Conservation (phyloP, 2,329 filamentous ascomycete genomes). For the Lecanicillium sp. region DNA sequence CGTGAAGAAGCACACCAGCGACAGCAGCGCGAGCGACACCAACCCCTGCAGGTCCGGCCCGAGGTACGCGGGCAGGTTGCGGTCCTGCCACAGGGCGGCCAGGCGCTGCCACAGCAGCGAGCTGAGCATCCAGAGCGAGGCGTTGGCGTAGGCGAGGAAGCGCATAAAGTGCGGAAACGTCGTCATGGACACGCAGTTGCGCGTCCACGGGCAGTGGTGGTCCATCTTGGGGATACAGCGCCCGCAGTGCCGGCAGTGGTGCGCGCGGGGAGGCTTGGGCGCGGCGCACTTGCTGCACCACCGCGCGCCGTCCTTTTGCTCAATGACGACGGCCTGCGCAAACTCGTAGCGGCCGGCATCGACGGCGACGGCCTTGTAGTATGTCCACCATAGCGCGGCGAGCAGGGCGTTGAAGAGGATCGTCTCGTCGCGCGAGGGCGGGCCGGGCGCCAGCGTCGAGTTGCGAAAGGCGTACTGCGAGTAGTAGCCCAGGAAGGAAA, state of each 20-base stretch:
- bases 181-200: constrained; percentile 73
- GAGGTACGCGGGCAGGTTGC: constrained; percentile 66
- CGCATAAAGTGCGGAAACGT: constrained; percentile 78
- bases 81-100: constrained; percentile 52
- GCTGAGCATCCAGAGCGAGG: constrained; percentile 54
- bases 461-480: constrained; percentile 64
- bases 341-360: constrained; percentile 50
- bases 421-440: constrained; percentile 48
- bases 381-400: constrained; percentile 58
- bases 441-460: constrained; percentile 50
- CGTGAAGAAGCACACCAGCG: constrained; percentile 49
- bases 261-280: constrained; percentile 68
- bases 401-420: constrained; percentile 61
- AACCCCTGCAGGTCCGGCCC: constrained; percentile 57
- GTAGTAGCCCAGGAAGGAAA: constrained; percentile 62
- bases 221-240: constrained; percentile 77
- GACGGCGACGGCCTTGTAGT: constrained; percentile 52
- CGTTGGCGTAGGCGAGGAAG: constrained; percentile 64
- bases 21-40: constrained; percentile 51
- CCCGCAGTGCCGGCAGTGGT: constrained; percentile 72
- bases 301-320: constrained; percentile 22
- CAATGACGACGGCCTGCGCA: constrained; percentile 23
- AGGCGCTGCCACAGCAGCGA: constrained; percentile 54
- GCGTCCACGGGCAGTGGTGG: constrained; percentile 81
- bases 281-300: constrained; percentile 74